Base-by-base conservation (phyloP, 768 basidiomycete genomes). In the Leccinum arenicola region DNA sequence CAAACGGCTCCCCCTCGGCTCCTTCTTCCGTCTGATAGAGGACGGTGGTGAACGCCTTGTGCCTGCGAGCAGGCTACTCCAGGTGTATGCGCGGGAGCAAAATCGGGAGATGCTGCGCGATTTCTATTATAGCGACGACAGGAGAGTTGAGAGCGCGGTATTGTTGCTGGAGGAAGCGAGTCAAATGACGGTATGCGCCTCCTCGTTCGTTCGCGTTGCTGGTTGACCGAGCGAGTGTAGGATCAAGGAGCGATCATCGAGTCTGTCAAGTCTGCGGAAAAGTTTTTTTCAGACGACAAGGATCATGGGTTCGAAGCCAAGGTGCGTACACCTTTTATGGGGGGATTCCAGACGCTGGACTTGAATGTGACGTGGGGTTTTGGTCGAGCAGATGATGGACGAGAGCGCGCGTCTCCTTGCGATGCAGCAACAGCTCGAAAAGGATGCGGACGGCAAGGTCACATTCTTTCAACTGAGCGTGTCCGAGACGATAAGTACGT, bases 61-160 rank as follows among this genome's bases (percentile, higher is more conserved):
- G 3, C 85, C 83, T n/a, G 93, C 93, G 0, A 86, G 86, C 63
- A 86, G 80, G 59, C 75, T 97, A 4, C 80, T 96, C 49, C 91
- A 96, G 70, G 92, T 95, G 1, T 96, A 95, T 70, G 93, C 92
- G 1, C 78, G 90, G 40, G 91, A 95, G 70, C 93, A 93, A 67
- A 91, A 96, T 69, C 80, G 90, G 53, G 92, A 93, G 62, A 89
- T 98, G 85, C 77, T 98, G 7, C 81, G 94, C 15, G 95, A 99
- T 70, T 98, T 95, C 74, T 98, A 95, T 73, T 99, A 96, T 68
- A 96, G 96, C 36, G 97, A 99, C 66, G 97, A 98, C 74, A 80
- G 97, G 55, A 82, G 95, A 50, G 88, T 93, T 14, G 97, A 98
- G 70, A 96, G 89, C 73, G 97, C 95, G 0, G 82, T 89, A n/a